Evolutionary conservation across 2,329 filamentous ascomycete genomes (phyloP), one percentile per base, ranked within the genome.

Genomic region (Colletotrichum sp.): DNA sequence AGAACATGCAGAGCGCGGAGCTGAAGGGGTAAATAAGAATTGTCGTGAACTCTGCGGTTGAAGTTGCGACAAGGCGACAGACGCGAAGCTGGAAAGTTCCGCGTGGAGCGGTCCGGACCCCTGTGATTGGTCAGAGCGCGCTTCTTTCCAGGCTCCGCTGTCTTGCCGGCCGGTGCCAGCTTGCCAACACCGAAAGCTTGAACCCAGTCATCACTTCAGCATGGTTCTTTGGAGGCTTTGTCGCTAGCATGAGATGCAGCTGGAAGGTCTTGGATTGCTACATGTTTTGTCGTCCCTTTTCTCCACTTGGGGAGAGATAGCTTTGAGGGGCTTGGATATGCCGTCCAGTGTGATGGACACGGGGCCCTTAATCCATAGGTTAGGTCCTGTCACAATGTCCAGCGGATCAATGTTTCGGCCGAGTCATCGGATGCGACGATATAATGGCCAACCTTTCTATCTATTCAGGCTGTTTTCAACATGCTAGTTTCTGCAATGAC

Each of bases 21-120:
- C 12, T 66, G 36, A 39, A n/a, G 15, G 36, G 16, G 22, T 1
- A 30, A 22, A 6, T 28, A 44, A 30, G 15, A 24, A 32, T n/a
- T 34, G 48, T n/a, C 3, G 30, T 15, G 32, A 59, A 13, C 16
- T 18, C 10, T 13, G 48, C 7, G 30, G 70, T 69, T 71, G 68
- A 57, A 60, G 74, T 76, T 73, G 74, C 59, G 57, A 52, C 44
- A 6, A 60, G 65, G 59, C 65, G 24, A 24, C 26, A 28, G 22
- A 55, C 65, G 69, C 73, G 73, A 63, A 64, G 63, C 59, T 74
- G 74, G 74, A 76, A 69, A 76, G 71, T 76, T 76, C 74, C 74
- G 74, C 36, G 64, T 60, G 74, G 70, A 63, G 64, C 15, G 9
- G 22, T 28, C 16, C 6, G 44, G 26, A 7, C 64, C 32, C 16